Base-by-base conservation (phyloP, 495 filamentous ascomycete species). In the Hypoxylon crocopeplum region DNA sequence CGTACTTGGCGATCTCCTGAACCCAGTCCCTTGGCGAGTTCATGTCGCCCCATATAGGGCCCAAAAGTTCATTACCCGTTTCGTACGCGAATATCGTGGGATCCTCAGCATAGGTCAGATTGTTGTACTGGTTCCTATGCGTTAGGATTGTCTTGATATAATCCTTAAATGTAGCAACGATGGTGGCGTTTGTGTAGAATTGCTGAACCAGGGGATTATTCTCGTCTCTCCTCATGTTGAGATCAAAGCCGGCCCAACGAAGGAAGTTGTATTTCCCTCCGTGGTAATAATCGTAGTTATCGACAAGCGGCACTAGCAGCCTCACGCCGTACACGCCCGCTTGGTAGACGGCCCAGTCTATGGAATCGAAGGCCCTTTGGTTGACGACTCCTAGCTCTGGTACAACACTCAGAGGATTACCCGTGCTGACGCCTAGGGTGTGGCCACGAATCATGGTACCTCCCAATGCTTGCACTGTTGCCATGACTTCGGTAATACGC, bases 251-350 rank as follows among this genome's bases (percentile, higher is more conserved):
- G 19, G 67, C 58, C 73, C 75, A 84, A 22, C 82, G 75, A 19
- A 83, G 72, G 68, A 83, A 84, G 54, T 72, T 72, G 64, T 79
- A 84, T 66, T 82, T 83, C n/a, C 81, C 81, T 32, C 81, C 81
- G 50, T 83, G 81, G 59, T 83, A 84, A 47, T 83, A 83, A 59
- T 83, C 80, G 61, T 75, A 77, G 50, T 81, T 78, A 58, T 81
- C 77, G 7, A 75, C 71, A 37, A 84, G 61, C 0, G 80, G 81
- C n/a, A 77, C 68, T 41, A 81, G 64, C 41, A 84, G 51, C 16
- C 79, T 69, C 17, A 84, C 56, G 0, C 80, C 79, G 61, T 79
- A 75, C 50, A 75, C 54, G 12, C 79, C 68, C n/a, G 81, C 81
- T 67, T 83, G 74, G 32, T 71, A 78, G 29, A 84, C 72, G 3